Evolutionary conservation across 1,139 yeast species (phyloP).

Genomic region (Eremothecium sinecaudum): DNA sequence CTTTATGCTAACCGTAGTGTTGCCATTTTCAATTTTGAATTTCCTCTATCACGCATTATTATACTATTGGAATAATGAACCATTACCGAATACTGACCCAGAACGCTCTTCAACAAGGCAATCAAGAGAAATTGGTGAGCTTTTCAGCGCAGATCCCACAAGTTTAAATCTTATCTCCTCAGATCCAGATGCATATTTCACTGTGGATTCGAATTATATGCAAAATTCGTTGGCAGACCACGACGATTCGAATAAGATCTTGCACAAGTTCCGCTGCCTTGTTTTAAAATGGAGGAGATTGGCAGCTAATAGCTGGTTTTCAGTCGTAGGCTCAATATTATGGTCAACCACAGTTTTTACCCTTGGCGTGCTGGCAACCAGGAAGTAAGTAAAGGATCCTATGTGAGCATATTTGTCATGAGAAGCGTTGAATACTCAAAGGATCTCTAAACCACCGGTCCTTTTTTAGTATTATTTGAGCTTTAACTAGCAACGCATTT

Average conservation of each 20-base stretch:
- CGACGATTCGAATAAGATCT: conserved; percentile 5
- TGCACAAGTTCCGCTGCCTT: conserved; percentile 6
- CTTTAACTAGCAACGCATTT: no score
- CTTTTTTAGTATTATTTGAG: no score
- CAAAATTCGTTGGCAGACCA: conserved; percentile 6
- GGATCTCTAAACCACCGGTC: no score
- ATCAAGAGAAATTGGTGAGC: conserved; percentile 1
- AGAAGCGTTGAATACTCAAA: no score
- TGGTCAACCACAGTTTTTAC: conserved; percentile 10
- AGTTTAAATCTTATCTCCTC: conserved; percentile 6
- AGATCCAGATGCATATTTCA: conserved; percentile 7
- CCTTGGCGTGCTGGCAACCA: conserved; percentile 8
- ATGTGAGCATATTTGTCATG: no score
- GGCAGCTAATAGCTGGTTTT: conserved; percentile 8
- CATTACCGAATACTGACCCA: background rate
- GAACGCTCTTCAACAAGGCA: background rate
- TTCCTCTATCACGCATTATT: conserved; percentile 16
- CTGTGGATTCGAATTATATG: conserved; percentile 8
- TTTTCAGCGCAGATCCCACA: conserved; percentile 2
- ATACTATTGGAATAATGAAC: conserved; percentile 21
- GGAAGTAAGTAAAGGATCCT: no score
- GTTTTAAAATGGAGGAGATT: conserved; percentile 9
- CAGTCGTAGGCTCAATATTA: conserved; percentile 7
- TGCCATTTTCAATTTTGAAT: conserved; percentile 21
- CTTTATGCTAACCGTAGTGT: conserved; percentile 18